Evolutionary conservation across 2,329 filamentous ascomycete genomes (phyloP).

Genomic region (Aureobasidium vineae): DNA sequence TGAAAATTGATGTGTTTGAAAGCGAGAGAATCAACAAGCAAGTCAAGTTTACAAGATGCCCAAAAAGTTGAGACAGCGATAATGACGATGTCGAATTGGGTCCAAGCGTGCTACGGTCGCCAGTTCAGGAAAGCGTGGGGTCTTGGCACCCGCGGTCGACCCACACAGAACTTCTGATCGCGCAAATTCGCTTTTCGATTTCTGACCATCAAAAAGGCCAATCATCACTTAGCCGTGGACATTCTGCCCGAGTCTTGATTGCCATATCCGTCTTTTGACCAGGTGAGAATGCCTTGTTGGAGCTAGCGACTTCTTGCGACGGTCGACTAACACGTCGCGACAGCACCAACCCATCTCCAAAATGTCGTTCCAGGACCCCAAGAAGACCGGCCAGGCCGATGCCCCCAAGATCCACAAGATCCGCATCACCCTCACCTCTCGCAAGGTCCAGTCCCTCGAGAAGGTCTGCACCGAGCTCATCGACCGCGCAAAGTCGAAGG

Average conservation of each 20-base stretch:
- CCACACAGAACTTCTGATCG: neutral
- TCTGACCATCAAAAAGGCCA: slow-evolving; percentile 35
- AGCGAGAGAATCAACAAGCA: neutral
- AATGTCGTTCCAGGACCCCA: slow-evolving; percentile 96
- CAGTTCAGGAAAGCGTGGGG: slow-evolving; percentile 7
- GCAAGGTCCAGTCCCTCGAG: slow-evolving; percentile 94
- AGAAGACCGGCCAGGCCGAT: slow-evolving; percentile 84
- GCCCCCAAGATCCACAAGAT: slow-evolving; percentile 95
- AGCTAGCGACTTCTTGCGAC: slow-evolving; percentile 11
- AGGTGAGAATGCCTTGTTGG: neutral
- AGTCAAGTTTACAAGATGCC: neutral
- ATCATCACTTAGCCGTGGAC: slow-evolving; percentile 56
- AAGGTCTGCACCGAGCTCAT: slow-evolving; percentile 98
- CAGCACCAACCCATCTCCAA: slow-evolving; percentile 40
- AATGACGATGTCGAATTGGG: slow-evolving; percentile 5
- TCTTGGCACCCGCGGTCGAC: slow-evolving; percentile 2
- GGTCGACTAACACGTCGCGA: slow-evolving; percentile 31
- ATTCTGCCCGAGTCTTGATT: slow-evolving; percentile 48
- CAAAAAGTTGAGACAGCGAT: slow-evolving; percentile 8
- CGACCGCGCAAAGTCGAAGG: slow-evolving; percentile 98
- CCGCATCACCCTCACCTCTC: slow-evolving; percentile 94
- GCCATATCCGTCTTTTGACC: slow-evolving; percentile 33
- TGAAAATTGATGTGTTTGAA: neutral
- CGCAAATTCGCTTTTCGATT: slow-evolving; percentile 9
- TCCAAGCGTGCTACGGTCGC: slow-evolving; percentile 2